Base-by-base conservation (phyloP, 2,329 filamentous ascomycete species). In the Phialocephala sp. region DNA sequence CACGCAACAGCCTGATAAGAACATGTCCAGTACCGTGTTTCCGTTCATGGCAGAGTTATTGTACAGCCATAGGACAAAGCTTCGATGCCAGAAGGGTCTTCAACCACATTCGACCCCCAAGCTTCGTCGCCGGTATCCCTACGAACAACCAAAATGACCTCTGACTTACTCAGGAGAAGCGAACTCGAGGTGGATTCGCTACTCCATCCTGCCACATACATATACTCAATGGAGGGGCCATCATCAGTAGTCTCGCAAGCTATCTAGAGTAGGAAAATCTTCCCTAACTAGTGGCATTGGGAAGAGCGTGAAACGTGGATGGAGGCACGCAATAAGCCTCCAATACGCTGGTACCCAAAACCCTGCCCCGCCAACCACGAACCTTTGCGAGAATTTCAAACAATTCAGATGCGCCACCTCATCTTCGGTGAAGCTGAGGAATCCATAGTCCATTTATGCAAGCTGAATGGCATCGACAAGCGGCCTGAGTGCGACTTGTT, bases 401-500 rank as follows among this genome's bases (percentile, higher is more conserved):
- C 45, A 8, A 47, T 63, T 18, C 61, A 43, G 4, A 22, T 63
- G n/a, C 41, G 61, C 35, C 61, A 59, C 27, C 45, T 63, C 20
- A 63, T 63, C 14, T 39, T 63, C 12, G 54, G 61, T 50, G 61
- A 63, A 50, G 18, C 41, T 41, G 43, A 63, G 35, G 61, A 55
- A 18, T 41, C 43, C 20, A 59, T 63, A 55, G 56, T 63, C 2
- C 43, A 63, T 36, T 54, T 63, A 14, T 54, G 55, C 27, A 63
- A 63, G 55, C 36, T 63, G 11, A 35, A 63, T 22, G 43, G 39
- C n/a, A 52, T 63, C 14, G 36, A 59, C 20, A 59, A 37, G 24
- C 54, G 43, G 24, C 55, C 61, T 18, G 54, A 43, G 22, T 63
- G 55, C 14, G 61, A 59, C n/a, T 27, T 63, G n/a, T n/a, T n/a